A percentile compares a stretch with the other conserved stretches of the same genome.
Conservation (phyloP, 1,284 basidiomycete species). For the Coniophora puteana region DNA sequence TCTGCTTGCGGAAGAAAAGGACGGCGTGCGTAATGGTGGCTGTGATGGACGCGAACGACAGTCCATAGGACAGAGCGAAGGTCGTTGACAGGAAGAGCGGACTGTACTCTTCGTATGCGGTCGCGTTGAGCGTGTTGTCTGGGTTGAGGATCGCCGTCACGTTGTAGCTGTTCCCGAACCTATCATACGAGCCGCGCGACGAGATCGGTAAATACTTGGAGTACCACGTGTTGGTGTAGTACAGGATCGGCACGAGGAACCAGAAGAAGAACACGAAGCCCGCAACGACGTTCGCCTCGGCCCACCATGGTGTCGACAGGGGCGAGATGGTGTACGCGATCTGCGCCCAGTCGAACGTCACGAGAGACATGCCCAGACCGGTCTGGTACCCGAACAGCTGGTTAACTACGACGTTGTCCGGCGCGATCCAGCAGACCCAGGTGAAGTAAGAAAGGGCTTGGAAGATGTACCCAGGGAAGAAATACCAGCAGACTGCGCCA, state of each 20-base stretch:
- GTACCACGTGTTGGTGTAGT: constrained; percentile 64
- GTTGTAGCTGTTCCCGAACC: constrained; percentile 66
- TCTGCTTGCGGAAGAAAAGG: constrained; percentile 67
- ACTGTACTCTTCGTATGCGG: constrained; percentile 75
- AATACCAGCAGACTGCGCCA: constrained; percentile 65
- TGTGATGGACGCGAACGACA: constrained; percentile 68
- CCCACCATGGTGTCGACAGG: constrained; percentile 68
- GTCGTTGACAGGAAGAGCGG: constrained; percentile 79
- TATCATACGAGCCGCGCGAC: constrained; percentile 53
- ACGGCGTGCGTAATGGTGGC: constrained; percentile 66
- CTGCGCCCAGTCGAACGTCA: constrained; percentile 78
- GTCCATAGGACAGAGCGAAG: constrained; percentile 66
- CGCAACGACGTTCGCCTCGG: constrained; percentile 74
- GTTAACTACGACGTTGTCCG: constrained; percentile 64
- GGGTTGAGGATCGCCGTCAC: constrained; percentile 59
- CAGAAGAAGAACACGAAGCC: constrained; percentile 81
- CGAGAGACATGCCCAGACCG: constrained; percentile 70
- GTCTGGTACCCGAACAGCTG: constrained; percentile 79
- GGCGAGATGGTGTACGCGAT: constrained; percentile 51
- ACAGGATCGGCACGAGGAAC: constrained; percentile 69
- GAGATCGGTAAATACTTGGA: constrained; percentile 62
- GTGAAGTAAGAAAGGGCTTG: constrained; percentile 60
- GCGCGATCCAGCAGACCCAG: constrained; percentile 78
- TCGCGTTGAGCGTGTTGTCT: constrained; percentile 55
- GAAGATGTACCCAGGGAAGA: constrained; percentile 73